These are phyloP conservation scores for Dovyalis caffra DNA, from an alignment of 345 rosid species.

Conservation along the genomic window DNA sequence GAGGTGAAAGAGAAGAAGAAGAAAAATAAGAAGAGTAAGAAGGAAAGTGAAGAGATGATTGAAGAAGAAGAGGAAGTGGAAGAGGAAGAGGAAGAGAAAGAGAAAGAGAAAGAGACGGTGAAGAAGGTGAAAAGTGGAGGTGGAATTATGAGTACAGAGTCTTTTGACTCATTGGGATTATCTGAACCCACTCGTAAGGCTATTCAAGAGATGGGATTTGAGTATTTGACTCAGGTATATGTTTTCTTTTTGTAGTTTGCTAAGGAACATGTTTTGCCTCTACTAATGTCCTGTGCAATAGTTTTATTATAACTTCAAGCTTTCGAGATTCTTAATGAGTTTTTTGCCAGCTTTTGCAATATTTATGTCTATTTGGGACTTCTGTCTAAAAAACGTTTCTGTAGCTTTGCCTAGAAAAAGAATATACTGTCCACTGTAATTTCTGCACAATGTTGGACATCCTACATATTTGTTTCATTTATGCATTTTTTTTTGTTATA, in stretches of 20 bases:
- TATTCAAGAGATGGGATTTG: constrained; percentile 74
- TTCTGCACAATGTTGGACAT: background rate
- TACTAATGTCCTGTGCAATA: background rate
- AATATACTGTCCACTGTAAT: background rate
- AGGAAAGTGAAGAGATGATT: constrained; percentile 1
- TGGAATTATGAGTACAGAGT: constrained; percentile 77
- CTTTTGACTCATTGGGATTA: constrained; percentile 66
- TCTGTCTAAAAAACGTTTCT: background rate
- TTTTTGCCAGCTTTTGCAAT: background rate
- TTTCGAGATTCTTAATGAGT: background rate
- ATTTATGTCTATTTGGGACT: background rate
- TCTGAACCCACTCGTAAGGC: constrained; percentile 66
- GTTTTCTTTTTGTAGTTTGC: background rate
- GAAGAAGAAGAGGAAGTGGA: constrained; percentile 17
- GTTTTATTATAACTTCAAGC: background rate
- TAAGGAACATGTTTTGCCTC: background rate
- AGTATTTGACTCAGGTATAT: constrained; percentile 78
- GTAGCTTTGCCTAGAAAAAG: background rate
- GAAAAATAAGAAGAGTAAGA: background rate
- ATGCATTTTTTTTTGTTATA: background rate
- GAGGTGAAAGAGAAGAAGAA: background rate
- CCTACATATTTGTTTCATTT: background rate
- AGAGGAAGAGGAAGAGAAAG: constrained; percentile 22
- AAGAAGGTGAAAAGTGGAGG: constrained; percentile 33
- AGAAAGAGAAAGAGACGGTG: constrained; percentile 21